Base-by-base conservation (phyloP, 345 rosid genomes). In the Trapa incisa region DNA sequence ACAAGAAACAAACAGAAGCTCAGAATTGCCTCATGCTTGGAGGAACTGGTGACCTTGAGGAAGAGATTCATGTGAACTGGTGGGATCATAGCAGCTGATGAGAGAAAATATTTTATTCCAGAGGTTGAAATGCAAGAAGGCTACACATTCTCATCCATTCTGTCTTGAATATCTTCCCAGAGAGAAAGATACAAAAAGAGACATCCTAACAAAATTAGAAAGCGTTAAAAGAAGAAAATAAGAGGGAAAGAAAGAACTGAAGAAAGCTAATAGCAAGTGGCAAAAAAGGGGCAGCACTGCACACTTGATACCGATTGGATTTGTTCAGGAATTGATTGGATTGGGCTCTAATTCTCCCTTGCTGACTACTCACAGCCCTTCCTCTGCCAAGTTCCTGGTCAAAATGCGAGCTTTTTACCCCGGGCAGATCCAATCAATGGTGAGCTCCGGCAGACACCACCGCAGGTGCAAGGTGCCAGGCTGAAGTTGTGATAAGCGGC, bases 401-500 rank as follows among this genome's bases (percentile, higher is more conserved):
- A 35, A 58, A 32, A 35, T 58, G 16, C 63, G 5, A 58, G 3
- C 38, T 22, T 35, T 58, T 32, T 35, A 35, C 35, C 38, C 13
- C 35, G 4, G 38, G 63, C 38, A 5, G 63, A 58, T 58, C 63
- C 35, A 16, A 58, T 58, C 63, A 22, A 22, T 58, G 63, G 29
- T 48, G 66, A 22, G 67, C 3, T 58, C 63, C 38, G 2, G 38
- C 33, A 33, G 62, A 2, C 10, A 37, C 10, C 0, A 58, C 38
- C 3, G 63, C 41, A 8, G 56, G 61, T 67, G 76, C 75, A 45
- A 78, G 77, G 60, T 73, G 83, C 99, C 99, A 94, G 0, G 99
- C 97, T 14, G 97, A 91, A 58, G 99, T 85, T 64, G 97, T 81
- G 36, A 94, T 91, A 6, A 94, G 92, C 52, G 96, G 89, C 74